Base-by-base conservation (phyloP, 441 rosid species). In the Adansonia grandidieri region DNA sequence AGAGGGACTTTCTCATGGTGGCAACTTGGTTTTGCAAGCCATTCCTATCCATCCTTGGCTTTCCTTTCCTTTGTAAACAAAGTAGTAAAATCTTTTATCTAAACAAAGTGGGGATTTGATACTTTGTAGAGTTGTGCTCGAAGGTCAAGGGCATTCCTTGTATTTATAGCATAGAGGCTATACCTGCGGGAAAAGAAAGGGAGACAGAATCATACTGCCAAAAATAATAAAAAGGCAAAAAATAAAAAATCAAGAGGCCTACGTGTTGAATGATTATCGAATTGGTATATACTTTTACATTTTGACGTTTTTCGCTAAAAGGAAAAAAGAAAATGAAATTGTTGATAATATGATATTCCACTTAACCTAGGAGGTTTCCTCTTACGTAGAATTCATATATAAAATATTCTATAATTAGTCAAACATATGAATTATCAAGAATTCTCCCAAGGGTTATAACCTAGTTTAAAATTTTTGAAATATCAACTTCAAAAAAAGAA, bases 1-100 rank as follows among this genome's bases (percentile, higher is more conserved):
- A 90, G 67, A 90, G 89, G 69, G 90, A 85, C 79, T 79, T 82
- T 79, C 90, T 87, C 82, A 66, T 71, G 82, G 9, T 2, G 74
- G 85, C 85, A 58, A 82, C 82, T 37, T 90, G 88, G 24, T 75
- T 78, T 57, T 71, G 88, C 82, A 84, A 69, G 13, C 82, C 86
- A 78, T 78, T 87, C 60, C 69, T 84, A 70, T 82, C 85, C 91
- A 87, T 90, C 22, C 62, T 54, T 54, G 24, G 40, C 32, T 2
- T 42, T 32, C n/a, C 17, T 28, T 32, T 54, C 58, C 58, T 54
- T 54, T 15, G 58, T 54, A 54, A 9, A 17, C n/a, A 32, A 68
- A 74, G 77, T 61, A 9, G 42, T 15, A 58, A 64, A 75, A 67
- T 28, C 32, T 65, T 22, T 24, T 53, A 53, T 13, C 22, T 53